Evolutionary conservation across 108 stramenopile species (phyloP), one percentile per base, ranked within the genome.

Genomic region (Epithemia pelagica): DNA sequence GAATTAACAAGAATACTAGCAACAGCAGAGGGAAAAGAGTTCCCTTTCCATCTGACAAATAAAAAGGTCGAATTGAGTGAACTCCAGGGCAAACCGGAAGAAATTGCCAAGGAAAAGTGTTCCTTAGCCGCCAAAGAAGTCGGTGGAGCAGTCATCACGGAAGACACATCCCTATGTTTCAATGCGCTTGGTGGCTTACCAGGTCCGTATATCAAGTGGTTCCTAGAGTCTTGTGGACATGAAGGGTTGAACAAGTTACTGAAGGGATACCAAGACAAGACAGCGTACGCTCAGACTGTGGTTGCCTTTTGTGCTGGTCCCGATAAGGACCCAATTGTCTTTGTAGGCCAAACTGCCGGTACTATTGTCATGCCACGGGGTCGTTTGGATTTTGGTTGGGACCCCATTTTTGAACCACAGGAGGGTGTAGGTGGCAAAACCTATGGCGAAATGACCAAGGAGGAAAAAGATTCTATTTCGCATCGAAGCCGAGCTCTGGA

Each of bases 181-280:
- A 81, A 86, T 67, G 91, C 89, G 20, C 77, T 97, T 46, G 74
- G 79, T 21, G 92, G 83, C 3, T 74, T 97, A 18, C 96, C 96
- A 10, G 95, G 96, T 0, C 87, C 93, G 0, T 97, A 97, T 71
- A 95, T 97, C 69, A 97, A 96, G 79, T 95, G 94, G 95, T 97
- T 97, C 69, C 77, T 95, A 29, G 86, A 96, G 10, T 84, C 75
- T 61, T 66, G 77, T 52, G 95, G 95, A 1, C 91, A 90, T 61
- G 87, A 93, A 24, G 94, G 94, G 7, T 74, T 97, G 26, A 86
- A 86, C 69, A 77, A 83, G 23, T 71, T 95, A 84, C 67, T 88
- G n/a, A 82, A 77, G n/a, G 29, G 24, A 23, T 67, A 25, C 30
- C 64, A 66, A 31, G 88, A 93, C 61, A 86, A 85, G 64, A 55